These are phyloP conservation scores for Penicillium oxalicum DNA, from an alignment of 2,329 filamentous ascomycete genomes.

Conservation along the genomic window DNA sequence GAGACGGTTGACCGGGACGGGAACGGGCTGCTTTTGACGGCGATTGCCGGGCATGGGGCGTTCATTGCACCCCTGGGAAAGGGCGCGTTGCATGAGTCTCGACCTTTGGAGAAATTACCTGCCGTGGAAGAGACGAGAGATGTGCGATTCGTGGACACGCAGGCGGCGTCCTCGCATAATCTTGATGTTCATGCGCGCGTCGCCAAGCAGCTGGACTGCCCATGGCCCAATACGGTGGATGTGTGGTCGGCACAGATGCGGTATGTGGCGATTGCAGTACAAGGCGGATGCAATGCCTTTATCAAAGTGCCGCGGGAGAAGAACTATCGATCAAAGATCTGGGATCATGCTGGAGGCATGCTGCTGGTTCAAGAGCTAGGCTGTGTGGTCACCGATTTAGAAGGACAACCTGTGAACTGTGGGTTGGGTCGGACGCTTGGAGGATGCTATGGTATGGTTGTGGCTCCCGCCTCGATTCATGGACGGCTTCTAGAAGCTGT, in stretches of 20 bases:
- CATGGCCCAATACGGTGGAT: constrained; percentile 45
- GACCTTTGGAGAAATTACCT: constrained; percentile 24
- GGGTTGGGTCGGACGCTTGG: constrained; percentile 36
- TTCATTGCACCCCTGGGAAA: constrained; percentile 36
- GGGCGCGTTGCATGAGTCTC: constrained; percentile 27
- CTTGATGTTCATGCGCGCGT: constrained; percentile 36
- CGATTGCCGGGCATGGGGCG: constrained; percentile 43
- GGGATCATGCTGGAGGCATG: constrained; percentile 53
- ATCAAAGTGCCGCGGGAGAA: constrained; percentile 43
- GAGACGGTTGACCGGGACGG: constrained; percentile 41
- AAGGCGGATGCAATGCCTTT: constrained; percentile 45
- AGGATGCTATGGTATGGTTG: constrained; percentile 38
- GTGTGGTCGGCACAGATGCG: constrained; percentile 51
- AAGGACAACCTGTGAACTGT: constrained; percentile 47
- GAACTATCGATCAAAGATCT: constrained; percentile 45
- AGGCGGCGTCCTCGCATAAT: constrained; percentile 33
- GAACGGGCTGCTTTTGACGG: constrained; percentile 47
- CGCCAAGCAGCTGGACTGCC: constrained; percentile 34
- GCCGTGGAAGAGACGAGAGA: constrained; percentile 27
- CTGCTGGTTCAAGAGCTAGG: constrained; percentile 48
- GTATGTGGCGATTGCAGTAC: constrained; percentile 47
- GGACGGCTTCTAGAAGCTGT: constrained; percentile 28
- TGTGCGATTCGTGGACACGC: constrained; percentile 44
- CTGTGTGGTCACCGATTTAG: constrained; percentile 46
- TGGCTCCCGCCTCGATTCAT: constrained; percentile 36